Evolutionary conservation across 495 filamentous ascomycete species (phyloP).

Genomic region (Hypoxylon trugodes): DNA sequence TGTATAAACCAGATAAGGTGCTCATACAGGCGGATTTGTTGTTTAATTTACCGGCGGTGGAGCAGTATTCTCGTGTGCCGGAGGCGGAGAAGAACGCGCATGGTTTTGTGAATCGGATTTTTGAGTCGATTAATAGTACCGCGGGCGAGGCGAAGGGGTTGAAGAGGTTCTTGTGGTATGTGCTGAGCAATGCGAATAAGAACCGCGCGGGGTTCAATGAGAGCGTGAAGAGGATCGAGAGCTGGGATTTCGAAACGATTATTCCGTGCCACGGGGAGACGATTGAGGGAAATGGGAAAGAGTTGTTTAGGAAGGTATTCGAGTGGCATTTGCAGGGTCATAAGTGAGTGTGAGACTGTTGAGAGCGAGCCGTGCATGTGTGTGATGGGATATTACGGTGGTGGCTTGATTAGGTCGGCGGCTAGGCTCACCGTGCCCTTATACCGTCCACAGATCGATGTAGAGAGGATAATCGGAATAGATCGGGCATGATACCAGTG

Average conservation of each 20-base stretch:
- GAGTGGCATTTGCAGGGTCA: slow-evolving; percentile 78
- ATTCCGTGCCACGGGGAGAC: slow-evolving; percentile 96
- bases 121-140: slow-evolving; percentile 67
- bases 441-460: no score
- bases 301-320: slow-evolving; percentile 81
- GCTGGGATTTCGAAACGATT: slow-evolving; percentile 88
- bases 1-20: slow-evolving; percentile 80
- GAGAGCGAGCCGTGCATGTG: background rate
- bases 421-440: background rate
- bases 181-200: slow-evolving; percentile 57
- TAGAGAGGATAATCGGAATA: slow-evolving; percentile 4
- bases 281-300: slow-evolving; percentile 78
- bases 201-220: slow-evolving; percentile 74
- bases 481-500: slow-evolving; percentile 26
- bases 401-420: background rate
- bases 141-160: slow-evolving; percentile 72
- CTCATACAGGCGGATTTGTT: slow-evolving; percentile 92
- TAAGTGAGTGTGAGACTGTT: slow-evolving; percentile 37
- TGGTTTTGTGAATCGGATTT: slow-evolving; percentile 70
- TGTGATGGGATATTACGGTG: background rate
- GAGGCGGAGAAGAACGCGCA: slow-evolving; percentile 62
- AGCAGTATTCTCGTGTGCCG: slow-evolving; percentile 76
- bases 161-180: slow-evolving; percentile 86
- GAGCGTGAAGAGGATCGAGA: slow-evolving; percentile 71
- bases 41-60: slow-evolving; percentile 88